Conservation (phyloP, 164 flowering plant genomes). For the Echeveria elegans region DNA sequence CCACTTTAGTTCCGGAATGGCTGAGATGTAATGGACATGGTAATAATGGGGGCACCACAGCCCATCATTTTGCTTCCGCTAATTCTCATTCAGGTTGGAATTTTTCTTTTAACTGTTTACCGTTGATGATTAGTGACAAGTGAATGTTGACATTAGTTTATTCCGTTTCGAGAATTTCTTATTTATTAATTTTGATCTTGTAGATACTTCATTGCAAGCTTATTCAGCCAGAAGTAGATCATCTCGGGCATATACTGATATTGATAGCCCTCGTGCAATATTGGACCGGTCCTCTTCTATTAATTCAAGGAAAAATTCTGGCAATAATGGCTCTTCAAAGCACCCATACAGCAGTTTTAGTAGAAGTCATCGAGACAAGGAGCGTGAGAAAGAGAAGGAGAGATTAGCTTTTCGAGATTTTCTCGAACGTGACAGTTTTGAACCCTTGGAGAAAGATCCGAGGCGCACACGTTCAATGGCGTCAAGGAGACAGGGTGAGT, state of each 20-base stretch:
- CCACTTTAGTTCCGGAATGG: conserved; percentile 87
- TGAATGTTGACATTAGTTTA: not conserved
- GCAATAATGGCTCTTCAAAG: conserved; percentile 53
- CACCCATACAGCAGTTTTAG: conserved; percentile 68
- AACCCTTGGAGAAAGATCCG: conserved; percentile 35
- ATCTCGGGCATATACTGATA: conserved; percentile 33
- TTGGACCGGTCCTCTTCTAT: conserved; percentile 46
- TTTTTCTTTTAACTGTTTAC: not conserved
- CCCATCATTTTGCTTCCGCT: conserved; percentile 42
- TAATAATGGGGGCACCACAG: conserved; percentile 45
- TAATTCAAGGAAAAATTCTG: conserved; percentile 49
- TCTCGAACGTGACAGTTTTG: conserved; percentile 45
- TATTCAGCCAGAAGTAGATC: conserved; percentile 35
- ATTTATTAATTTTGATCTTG: conserved; percentile 9
- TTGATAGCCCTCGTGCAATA: conserved; percentile 36
- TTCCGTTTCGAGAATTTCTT: not conserved
- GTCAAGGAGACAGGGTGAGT: conserved; percentile 45
- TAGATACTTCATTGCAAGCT: conserved; percentile 33
- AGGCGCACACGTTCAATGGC: conserved; percentile 57
- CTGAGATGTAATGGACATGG: conserved; percentile 55
- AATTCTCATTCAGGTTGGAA: conserved; percentile 49
- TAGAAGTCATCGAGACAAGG: conserved; percentile 63
- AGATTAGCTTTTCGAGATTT: conserved; percentile 27
- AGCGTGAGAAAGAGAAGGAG: conserved; percentile 56
- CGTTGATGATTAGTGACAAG: not conserved